Evolutionary conservation across 2,329 filamentous ascomycete species (phyloP), one percentile per base, ranked within the genome.

Genomic region (Verticillium dahliae): DNA sequence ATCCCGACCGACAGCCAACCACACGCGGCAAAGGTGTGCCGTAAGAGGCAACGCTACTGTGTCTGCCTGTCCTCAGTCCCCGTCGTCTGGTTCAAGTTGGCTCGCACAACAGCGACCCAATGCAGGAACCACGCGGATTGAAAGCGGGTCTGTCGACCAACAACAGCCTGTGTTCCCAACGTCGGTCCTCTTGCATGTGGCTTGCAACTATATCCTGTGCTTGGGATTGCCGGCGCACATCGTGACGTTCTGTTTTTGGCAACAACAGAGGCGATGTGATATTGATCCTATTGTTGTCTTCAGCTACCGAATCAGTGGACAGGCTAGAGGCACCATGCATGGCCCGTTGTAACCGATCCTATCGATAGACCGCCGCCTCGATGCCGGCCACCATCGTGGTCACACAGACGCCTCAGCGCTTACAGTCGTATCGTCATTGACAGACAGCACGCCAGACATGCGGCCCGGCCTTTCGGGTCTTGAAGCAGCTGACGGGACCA

Each of bases 91-190:
- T 56, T 56, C 54, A 18, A 11, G 54, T 18, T 34, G 56, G 56
- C 34, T 58, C 56, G 38, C 56, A 58, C 56, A 45, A 18, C 58
- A 55, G 41, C 58, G 58, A 60, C 52, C 59, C 59, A 56, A 60
- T 61, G 54, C 60, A 61, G 54, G 60, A 61, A 61, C 50, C n/a
- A 41, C 45, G 45, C 45, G 10, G 45, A 52, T 18, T 22, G n/a
- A 52, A 31, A 52, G 45, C 45, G 45, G 45, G 45, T 52, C 45
- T 52, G 45, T 52, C 18, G n/a, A n/a, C 45, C 22, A 18, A 6
- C 22, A 18, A 6, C 45, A 52, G 45, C 45, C 45, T 52, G 39
- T 11, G n/a, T 4, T 52, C 18, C 45, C 45, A 27, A 52, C 18
- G 45, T 22, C 22, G 45, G 45, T 52, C 18, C n/a, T 27, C 45